phyloP scores from a whole-genome alignment of 1,284 basidiomycete species.

The Cryptococcus sp. region DNA sequence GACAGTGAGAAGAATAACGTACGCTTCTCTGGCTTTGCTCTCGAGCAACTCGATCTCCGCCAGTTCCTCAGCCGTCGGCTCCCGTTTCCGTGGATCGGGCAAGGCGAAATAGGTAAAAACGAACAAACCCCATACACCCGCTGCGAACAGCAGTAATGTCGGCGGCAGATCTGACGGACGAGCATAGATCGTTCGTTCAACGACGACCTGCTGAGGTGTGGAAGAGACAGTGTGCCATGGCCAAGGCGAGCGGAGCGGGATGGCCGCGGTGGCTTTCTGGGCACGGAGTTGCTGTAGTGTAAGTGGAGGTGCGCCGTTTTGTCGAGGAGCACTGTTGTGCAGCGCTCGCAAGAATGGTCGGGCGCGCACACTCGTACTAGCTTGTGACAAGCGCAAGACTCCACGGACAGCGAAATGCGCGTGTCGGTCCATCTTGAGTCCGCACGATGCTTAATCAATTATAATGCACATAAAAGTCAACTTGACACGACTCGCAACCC shows the following conservation, averaged over 20 bases:
- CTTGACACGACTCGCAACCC: too few relatives aligned
- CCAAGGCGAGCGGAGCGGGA: slow-evolving; percentile 13
- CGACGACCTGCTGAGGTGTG: slow-evolving; percentile 1
- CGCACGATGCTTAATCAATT: too few relatives aligned
- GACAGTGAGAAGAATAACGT: not conserved
- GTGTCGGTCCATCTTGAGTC: too few relatives aligned
- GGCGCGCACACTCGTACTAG: not conserved
- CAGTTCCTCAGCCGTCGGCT: slow-evolving; percentile 13
- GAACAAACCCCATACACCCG: slow-evolving; percentile 14
- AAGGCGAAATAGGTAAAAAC: slow-evolving; percentile 5
- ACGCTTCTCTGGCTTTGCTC: not conserved
- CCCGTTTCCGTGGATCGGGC: slow-evolving; percentile 7
- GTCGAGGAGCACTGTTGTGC: too few relatives aligned
- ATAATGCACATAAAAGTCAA: too few relatives aligned
- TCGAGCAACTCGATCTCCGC: slow-evolving; percentile 1
- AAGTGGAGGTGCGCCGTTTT: not conserved
- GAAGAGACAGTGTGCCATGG: slow-evolving; percentile 16
- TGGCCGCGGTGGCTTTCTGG: not conserved
- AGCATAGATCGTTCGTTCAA: slow-evolving; percentile 17
- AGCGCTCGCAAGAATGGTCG: too few relatives aligned
- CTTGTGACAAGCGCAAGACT: slow-evolving; percentile 9
- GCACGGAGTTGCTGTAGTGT: not conserved
- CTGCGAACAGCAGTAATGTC: slow-evolving; percentile 6
- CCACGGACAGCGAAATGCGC: not conserved
- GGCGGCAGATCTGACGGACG: slow-evolving; percentile 14